phyloP scores from a whole-genome alignment of 257 asterid genomes.

The Fraxinus pennsylvanica region DNA sequence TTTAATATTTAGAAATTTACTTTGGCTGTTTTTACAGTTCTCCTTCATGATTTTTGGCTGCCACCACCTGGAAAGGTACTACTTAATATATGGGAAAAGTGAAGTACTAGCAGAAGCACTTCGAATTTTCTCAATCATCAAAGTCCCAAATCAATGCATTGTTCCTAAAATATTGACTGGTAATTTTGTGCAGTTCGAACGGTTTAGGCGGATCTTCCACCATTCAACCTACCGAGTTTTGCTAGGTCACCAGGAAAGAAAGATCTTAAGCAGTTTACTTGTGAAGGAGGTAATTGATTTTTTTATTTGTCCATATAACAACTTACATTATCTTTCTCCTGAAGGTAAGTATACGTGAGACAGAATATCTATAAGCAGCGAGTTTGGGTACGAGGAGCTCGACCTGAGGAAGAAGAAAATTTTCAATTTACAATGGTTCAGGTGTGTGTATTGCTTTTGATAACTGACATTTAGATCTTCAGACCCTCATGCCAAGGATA shows the following conservation, averaged over 20 bases:
- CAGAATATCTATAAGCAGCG: conserved; percentile 78
- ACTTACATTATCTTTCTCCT: conserved; percentile 13
- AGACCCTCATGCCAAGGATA: conserved; percentile 12
- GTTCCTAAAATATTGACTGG: conserved; percentile 15
- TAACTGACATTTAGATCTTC: conserved; percentile 8
- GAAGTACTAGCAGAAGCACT: not conserved
- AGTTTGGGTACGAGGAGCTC: conserved; percentile 84
- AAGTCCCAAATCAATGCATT: not conserved
- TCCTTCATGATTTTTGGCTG: not conserved
- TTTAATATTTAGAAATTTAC: not conserved
- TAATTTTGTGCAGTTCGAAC: conserved; percentile 62
- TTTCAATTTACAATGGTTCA: conserved; percentile 88
- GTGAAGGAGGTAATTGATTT: conserved; percentile 65
- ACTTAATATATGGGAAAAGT: conserved; percentile 3
- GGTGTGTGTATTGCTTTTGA: conserved; percentile 40
- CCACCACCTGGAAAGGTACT: not conserved
- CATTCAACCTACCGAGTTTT: conserved; percentile 86
- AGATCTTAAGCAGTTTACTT: conserved; percentile 80
- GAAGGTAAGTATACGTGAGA: conserved; percentile 27
- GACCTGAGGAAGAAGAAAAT: conserved; percentile 92
- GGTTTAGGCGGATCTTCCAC: conserved; percentile 91
- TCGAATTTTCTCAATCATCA: not conserved
- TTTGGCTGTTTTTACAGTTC: not conserved
- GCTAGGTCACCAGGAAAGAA: conserved; percentile 84
- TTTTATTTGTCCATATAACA: not conserved